phyloP scores from a whole-genome alignment of 106 monocot genomes.

The Allium cepa region DNA sequence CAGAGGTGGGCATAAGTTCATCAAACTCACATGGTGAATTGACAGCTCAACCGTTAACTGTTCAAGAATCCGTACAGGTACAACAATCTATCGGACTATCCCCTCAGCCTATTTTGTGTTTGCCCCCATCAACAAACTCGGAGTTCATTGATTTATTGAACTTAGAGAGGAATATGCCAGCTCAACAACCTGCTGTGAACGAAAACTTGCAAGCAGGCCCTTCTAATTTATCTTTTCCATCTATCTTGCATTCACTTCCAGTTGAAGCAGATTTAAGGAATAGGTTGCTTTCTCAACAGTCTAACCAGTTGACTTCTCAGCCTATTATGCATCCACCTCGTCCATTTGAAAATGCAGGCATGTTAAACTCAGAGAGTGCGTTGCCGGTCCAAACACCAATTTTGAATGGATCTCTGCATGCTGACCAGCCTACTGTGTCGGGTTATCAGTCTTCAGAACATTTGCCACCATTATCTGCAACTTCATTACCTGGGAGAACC shows the following conservation, averaged over 20 bases:
- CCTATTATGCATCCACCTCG: not conserved
- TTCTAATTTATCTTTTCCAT: too few species aligned
- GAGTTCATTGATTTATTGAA: too few species aligned
- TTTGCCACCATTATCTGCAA: not conserved
- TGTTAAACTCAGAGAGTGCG: too few species aligned
- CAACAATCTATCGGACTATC: not conserved
- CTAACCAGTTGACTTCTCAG: not conserved
- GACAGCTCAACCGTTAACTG: constrained; percentile 4
- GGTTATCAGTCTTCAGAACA: constrained; percentile 5
- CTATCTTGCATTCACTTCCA: too few species aligned
- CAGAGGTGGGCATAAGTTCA: not conserved
- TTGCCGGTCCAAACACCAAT: constrained; percentile 6
- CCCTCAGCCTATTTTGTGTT: not conserved
- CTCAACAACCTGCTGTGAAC: too few species aligned
- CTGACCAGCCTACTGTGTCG: not conserved
- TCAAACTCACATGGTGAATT: constrained; percentile 6
- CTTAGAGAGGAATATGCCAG: too few species aligned
- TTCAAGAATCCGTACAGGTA: not conserved
- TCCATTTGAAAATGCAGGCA: too few species aligned
- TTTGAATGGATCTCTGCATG: not conserved
- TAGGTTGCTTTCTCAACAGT: not conserved
- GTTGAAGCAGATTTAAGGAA: too few species aligned
- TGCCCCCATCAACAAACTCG: too few species aligned
- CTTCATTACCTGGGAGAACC: constrained; percentile 5
- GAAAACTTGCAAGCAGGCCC: too few species aligned